phyloP scores from a whole-genome alignment of 2,329 filamentous ascomycete genomes.

The Botryotinia globosa region DNA sequence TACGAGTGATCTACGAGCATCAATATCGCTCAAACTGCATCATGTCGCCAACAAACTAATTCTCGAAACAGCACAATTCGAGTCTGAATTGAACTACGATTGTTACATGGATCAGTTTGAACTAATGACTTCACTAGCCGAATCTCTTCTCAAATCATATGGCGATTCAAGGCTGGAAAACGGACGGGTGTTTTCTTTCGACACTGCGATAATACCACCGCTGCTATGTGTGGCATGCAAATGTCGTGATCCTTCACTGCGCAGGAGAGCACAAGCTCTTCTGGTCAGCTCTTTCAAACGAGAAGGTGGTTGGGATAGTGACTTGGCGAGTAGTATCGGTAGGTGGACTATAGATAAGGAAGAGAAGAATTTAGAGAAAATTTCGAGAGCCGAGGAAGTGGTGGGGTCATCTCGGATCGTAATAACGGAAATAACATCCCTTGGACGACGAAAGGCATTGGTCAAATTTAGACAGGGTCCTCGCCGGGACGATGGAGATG shows the following conservation, averaged over 20 bases:
- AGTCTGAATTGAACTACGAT: conserved; percentile 18
- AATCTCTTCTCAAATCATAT: conserved; percentile 11
- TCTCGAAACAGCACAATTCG: conserved; percentile 7
- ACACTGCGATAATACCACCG: conserved; percentile 5
- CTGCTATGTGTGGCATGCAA: conserved; percentile 13
- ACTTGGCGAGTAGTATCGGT: conserved; percentile 5
- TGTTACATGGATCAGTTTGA: conserved; percentile 11
- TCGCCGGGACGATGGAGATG: neutral
- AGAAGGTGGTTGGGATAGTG: conserved; percentile 20
- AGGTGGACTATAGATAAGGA: conserved; percentile 20
- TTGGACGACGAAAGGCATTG: conserved; percentile 5
- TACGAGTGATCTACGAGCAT: conserved; percentile 6
- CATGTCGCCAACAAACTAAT: conserved; percentile 6
- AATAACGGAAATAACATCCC: neutral
- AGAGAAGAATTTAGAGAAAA: conserved; percentile 9
- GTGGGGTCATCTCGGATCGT: conserved; percentile 3
- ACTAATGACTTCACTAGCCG: conserved; percentile 18
- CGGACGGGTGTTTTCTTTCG: conserved; percentile 5
- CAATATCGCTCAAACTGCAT: conserved; percentile 2
- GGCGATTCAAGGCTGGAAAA: neutral
- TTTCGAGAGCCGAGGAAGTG: conserved; percentile 1
- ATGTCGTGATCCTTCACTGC: conserved; percentile 16
- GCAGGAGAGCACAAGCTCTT: conserved; percentile 6
- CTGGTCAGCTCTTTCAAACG: neutral
- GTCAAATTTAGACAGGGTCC: neutral